phyloP scores from a whole-genome alignment of 2,329 filamentous ascomycete genomes.

The Neonectria neomacrospora region DNA sequence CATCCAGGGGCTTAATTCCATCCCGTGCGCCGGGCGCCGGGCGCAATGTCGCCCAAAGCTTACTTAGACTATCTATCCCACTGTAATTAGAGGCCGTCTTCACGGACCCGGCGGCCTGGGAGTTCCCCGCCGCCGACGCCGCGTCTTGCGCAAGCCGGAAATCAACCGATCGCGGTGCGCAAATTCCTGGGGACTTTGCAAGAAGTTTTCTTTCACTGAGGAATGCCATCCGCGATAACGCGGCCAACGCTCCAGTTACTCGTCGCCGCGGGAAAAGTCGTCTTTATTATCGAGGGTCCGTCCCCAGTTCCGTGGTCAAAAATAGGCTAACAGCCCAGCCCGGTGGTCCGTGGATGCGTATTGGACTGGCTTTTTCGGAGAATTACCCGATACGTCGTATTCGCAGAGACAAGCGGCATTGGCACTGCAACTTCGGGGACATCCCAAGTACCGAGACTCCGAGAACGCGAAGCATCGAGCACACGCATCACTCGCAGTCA shows the following conservation, averaged over 20 bases:
- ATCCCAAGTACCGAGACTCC: conserved; percentile 2
- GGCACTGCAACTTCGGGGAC: not conserved
- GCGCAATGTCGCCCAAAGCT: not conserved
- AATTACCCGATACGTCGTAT: not conserved
- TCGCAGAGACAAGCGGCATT: not conserved
- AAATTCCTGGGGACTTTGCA: conserved; percentile 19
- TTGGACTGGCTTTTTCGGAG: not conserved
- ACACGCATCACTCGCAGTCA: not conserved
- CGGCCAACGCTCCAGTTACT: not conserved
- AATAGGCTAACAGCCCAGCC: not conserved
- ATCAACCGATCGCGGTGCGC: conserved; percentile 37
- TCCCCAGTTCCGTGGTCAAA: not conserved
- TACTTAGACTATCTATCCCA: not conserved
- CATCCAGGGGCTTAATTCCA: not conserved
- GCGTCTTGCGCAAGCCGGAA: conserved; percentile 33
- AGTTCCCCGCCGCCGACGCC: conserved; percentile 27
- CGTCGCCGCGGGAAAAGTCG: not conserved
- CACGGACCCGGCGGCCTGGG: not conserved
- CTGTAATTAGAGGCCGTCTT: not conserved
- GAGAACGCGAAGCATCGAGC: not conserved
- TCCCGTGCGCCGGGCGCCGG: not conserved
- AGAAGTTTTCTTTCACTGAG: conserved; percentile 11
- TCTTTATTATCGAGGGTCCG: not conserved
- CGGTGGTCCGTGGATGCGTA: not conserved
- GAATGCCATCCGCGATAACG: conserved; percentile 12